Percentiles rank a stretch among this genome's conserved stretches.
phyloP scores from a whole-genome alignment of 1,284 basidiomycete species.

The Puccinia polysora region DNA sequence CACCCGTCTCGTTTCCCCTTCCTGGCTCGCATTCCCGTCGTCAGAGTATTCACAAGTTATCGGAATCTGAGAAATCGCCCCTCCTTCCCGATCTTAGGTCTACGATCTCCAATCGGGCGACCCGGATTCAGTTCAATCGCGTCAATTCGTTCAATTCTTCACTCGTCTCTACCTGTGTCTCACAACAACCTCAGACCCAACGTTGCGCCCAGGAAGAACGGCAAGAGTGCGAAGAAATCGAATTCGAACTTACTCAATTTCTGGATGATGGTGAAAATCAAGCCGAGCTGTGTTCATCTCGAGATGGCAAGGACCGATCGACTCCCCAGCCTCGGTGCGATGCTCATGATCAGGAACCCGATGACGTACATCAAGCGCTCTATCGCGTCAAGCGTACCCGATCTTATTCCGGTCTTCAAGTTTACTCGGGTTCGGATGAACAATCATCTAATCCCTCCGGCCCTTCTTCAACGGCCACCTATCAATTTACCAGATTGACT shows the following conservation, averaged over 20 bases:
- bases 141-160: not conserved
- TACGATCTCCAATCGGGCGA: not conserved
- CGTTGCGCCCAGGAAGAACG: no score
- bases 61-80: not conserved
- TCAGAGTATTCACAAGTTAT: slow-evolving; percentile 9
- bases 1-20: not conserved
- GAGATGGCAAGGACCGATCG: not conserved
- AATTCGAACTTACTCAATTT: slow-evolving; percentile 12
- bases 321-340: not conserved
- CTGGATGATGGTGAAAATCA: not conserved
- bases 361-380: slow-evolving; percentile 2
- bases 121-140: not conserved
- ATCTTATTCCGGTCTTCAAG: slow-evolving; percentile 5
- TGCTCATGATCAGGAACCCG: not conserved
- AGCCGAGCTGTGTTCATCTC: not conserved
- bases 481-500: slow-evolving; percentile 3
- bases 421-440: slow-evolving; percentile 1
- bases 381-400: slow-evolving; percentile 11
- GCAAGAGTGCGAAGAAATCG: slow-evolving; percentile 8
- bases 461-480: not conserved
- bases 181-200: not conserved
- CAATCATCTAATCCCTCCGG: not conserved
- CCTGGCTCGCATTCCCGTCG: not conserved
- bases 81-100: slow-evolving; percentile 5
- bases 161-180: not conserved